Evolutionary conservation across 345 rosid genomes (phyloP), one percentile per base, ranked within the genome.

Genomic region (Noccaea bulbosa): DNA sequence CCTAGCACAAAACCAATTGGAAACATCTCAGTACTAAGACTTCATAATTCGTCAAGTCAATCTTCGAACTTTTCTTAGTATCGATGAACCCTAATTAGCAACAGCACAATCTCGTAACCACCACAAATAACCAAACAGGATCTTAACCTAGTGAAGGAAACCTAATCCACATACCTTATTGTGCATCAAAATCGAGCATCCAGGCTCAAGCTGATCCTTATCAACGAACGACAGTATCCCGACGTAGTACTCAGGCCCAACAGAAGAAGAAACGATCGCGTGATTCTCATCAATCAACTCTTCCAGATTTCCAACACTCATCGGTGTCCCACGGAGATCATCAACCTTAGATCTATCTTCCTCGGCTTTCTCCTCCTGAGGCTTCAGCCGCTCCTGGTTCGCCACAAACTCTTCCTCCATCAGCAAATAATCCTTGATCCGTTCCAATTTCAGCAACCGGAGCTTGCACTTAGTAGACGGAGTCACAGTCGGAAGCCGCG

Each of bases 351-450:
- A 92, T 63, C 96, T 83, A 60, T 92, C 98, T 74, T 89, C 98
- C 81, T 94, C 97, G 5, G 93, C 96, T 78, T 88, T 92, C 84
- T 94, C 98, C 65, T 94, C 98, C 79, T 88, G 97, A 30, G 96
- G 99, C 78, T 94, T 94, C 65, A 91, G 67, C 37, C 93, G 74
- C 81, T 92, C 98, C 77, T 92, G 98, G 62, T 88, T 91, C 65
- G 96, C 79, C 4, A 94, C 99, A 47, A 91, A 92, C 85, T 89
- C 98, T 53, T 94, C 99, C 80, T 92, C 98, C 98, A 95, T 92
- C 63, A 92, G 52, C 62, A 95, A 73, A 66, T 90, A 92, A 61
- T 90, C 99, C 78, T 95, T 95, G 73, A 88, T 82, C 69, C 97
- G 83, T 78, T 92, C 99, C 70, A 90, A 70, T 75, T 92, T 95